These are phyloP conservation scores for Naumovozyma baii DNA, from an alignment of 805 yeast species.

Conservation along the genomic window DNA sequence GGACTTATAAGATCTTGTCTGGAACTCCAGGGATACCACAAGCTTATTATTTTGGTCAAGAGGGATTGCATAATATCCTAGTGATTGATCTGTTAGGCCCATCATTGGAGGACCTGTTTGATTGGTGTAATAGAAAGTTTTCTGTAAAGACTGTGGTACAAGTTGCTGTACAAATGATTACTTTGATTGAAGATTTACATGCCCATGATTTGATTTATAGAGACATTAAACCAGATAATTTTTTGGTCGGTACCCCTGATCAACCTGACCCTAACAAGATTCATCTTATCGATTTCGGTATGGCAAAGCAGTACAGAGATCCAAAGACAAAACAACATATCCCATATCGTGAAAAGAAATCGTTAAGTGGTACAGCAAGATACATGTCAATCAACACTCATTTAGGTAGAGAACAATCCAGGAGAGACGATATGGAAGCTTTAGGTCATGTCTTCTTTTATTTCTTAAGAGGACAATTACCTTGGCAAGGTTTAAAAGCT, in stretches of 20 bases:
- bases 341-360: conserved; percentile 92
- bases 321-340: conserved; percentile 93
- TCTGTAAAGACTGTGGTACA: conserved; percentile 82
- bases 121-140: conserved; percentile 95
- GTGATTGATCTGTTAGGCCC: conserved; percentile 95
- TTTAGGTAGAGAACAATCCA: conserved; percentile 90
- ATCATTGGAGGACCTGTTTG: conserved; percentile 88
- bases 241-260: conserved; percentile 82
- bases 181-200: conserved; percentile 78
- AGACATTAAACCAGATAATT: conserved; percentile 96
- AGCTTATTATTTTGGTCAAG: conserved; percentile 98
- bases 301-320: conserved; percentile 97
- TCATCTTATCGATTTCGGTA: conserved; percentile 92
- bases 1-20: conserved; percentile 81
- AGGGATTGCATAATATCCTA: conserved; percentile 89
- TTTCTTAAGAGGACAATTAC: conserved; percentile 85
- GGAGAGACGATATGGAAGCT: conserved; percentile 94
- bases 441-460: conserved; percentile 95
- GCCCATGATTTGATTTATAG: conserved; percentile 85
- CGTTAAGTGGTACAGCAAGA: conserved; percentile 95
- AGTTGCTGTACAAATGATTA: conserved; percentile 90
- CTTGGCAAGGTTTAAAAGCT: conserved; percentile 98
- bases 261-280: conserved; percentile 76
- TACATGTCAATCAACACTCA: conserved; percentile 98
- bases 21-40: conserved; percentile 84